Evolutionary conservation across 2,329 filamentous ascomycete genomes (phyloP), one percentile per base, ranked within the genome.

Genomic region (Alternaria conjuncta): DNA sequence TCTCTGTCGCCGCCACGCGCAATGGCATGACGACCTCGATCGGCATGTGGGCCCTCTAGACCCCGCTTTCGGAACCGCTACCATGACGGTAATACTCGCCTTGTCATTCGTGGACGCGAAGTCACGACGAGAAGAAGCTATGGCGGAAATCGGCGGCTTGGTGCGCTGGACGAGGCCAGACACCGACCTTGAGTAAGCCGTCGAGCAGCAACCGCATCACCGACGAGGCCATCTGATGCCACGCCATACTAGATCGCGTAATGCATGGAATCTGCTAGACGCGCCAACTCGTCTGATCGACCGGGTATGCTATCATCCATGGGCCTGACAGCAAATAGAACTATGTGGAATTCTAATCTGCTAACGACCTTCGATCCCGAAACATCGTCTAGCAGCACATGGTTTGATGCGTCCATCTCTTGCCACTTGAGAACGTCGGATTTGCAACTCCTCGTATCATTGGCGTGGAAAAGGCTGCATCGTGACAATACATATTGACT

Each of bases 61-160:
- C 67, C 65, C 67, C 67, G 67, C 66, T 58, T 58, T 58, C 62
- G 66, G 66, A 69, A 61, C 64, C 66, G 65, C 63, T 54, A 60
- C 54, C 23, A 44, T 25, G 20, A 21, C 47, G 15, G 57, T 51
- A 57, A 60, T 36, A 20, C 43, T 32, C 18, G 13, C 36, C 30
- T 43, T 66, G 53, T 66, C 57, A 69, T 69, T 69, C 21, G 67
- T 21, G 63, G 21, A 57, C 51, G 64, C 66, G 58, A 57, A 4
- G n/a, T 64, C 66, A 69, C 66, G 66, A 60, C 49, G 28, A 41
- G 41, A n/a, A 47, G 41, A 36, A 53, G 28, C 41, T 11, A 26
- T 30, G 60, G 54, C 57, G 64, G 62, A 55, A 63, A 60, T 36
- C 26, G 55, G 44, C 60, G 55, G 60, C 49, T 55, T 32, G 21